Evolutionary conservation across 495 filamentous ascomycete species (phyloP).

Genomic region (Pseudomonodictys pantanalensis): DNA sequence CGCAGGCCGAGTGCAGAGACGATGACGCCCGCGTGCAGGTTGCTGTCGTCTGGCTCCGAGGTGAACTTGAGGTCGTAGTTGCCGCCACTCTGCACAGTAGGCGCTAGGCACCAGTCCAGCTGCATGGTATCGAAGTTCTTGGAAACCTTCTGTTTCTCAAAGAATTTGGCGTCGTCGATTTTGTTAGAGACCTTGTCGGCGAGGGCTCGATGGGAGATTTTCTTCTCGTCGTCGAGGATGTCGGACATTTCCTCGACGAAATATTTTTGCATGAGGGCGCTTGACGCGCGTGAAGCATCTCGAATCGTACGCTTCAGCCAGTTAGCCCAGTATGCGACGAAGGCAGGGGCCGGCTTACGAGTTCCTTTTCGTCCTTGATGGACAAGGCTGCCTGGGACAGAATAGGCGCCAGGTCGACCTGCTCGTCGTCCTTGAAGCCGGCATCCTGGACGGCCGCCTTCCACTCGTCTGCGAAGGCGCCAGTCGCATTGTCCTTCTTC

Average conservation of each 20-base stretch:
- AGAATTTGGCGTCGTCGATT: conserved; percentile 89
- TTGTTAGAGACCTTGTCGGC: conserved; percentile 82
- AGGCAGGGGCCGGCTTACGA: conserved; percentile 49
- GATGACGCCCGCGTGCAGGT: conserved; percentile 91
- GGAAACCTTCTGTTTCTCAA: conserved; percentile 80
- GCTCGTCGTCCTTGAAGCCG: conserved; percentile 77
- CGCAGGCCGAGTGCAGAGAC: conserved; percentile 84
- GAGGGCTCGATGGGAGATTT: conserved; percentile 83
- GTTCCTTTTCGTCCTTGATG: conserved; percentile 93
- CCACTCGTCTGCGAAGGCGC: conserved; percentile 96
- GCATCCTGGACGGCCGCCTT: conserved; percentile 68
- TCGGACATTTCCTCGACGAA: conserved; percentile 97
- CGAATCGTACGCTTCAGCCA: conserved; percentile 71
- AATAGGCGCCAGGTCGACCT: conserved; percentile 79
- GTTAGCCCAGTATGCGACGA: conserved; percentile 4
- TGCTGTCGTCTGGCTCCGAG: conserved; percentile 70
- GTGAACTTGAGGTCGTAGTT: conserved; percentile 84
- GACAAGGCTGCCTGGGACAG: conserved; percentile 81
- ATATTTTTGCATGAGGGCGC: conserved; percentile 86
- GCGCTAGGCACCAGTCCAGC: conserved; percentile 89
- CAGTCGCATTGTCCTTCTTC: conserved; percentile 75
- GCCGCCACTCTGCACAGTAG: conserved; percentile 92
- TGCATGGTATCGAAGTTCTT: conserved; percentile 84
- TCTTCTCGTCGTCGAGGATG: conserved; percentile 91
- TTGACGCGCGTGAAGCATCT: conserved; percentile 86